phyloP scores from a whole-genome alignment of 345 rosid species.

The Erysimum cheiranthoides region DNA sequence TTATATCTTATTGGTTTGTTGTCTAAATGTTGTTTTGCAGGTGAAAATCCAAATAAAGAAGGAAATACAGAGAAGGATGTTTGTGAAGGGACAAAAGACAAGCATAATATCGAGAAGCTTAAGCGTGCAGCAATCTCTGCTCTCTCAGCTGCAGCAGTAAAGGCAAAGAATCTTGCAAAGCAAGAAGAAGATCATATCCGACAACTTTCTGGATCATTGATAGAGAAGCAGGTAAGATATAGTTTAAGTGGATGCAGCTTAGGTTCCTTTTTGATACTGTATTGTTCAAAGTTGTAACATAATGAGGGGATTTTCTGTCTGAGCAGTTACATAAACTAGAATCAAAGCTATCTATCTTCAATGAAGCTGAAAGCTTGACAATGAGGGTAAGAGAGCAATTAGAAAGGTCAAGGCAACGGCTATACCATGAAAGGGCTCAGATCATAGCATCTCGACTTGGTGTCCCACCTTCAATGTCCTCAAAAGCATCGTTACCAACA shows the following conservation, averaged over 20 bases:
- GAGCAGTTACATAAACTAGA: conserved; percentile 89
- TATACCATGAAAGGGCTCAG: conserved; percentile 89
- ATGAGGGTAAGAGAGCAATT: conserved; percentile 82
- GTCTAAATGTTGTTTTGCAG: conserved; percentile 29
- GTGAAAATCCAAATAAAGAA: conserved; percentile 47
- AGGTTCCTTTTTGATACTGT: conserved; percentile 1
- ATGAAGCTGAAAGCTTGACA: conserved; percentile 73
- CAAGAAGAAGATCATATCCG: conserved; percentile 88
- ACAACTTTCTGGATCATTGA: conserved; percentile 67
- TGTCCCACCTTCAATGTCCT: conserved; percentile 63
- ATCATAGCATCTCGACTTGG: conserved; percentile 93
- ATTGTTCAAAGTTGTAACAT: conserved; percentile 19
- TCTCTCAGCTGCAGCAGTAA: conserved; percentile 94
- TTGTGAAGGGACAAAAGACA: conserved; percentile 54
- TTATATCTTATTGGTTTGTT: conserved; percentile 20
- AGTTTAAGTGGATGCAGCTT: conserved; percentile 11
- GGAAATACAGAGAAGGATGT: conserved; percentile 52
- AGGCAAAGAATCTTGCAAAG: conserved; percentile 83
- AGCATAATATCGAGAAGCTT: conserved; percentile 59
- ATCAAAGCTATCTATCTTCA: conserved; percentile 77
- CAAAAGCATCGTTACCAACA: conserved; percentile 61
- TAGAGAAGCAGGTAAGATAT: conserved; percentile 83
- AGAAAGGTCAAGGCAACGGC: conserved; percentile 89
- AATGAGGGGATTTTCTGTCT: not conserved
- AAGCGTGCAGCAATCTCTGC: conserved; percentile 82